phyloP scores from a whole-genome alignment of 352 stramenopile species.

The Phytophthora sansomeana region DNA sequence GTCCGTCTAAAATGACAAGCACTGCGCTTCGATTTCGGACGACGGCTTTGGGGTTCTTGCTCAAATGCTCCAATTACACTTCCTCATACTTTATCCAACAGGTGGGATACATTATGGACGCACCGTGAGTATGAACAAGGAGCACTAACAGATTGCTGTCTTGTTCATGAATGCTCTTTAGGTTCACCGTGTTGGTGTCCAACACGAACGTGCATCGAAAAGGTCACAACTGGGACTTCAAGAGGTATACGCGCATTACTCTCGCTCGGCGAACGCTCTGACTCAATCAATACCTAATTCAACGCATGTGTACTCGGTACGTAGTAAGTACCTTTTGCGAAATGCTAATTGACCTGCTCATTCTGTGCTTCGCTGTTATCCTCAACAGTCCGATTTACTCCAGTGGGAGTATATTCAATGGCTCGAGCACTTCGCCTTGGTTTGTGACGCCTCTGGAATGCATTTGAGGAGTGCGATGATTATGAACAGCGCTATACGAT shows the following conservation, averaged over 20 bases:
- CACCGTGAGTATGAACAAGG: background rate
- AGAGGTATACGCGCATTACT: slow-evolving; percentile 53
- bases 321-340: slow-evolving; percentile 1
- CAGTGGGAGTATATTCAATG: slow-evolving; percentile 67
- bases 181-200: slow-evolving; percentile 70
- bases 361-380: slow-evolving; percentile 4
- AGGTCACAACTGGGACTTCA: slow-evolving; percentile 37
- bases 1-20: slow-evolving; percentile 8
- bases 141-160: slow-evolving; percentile 2
- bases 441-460: slow-evolving; percentile 48
- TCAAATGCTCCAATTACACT: slow-evolving; percentile 74
- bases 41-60: slow-evolving; percentile 64
- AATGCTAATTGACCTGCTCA: slow-evolving; percentile 2
- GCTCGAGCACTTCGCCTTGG: slow-evolving; percentile 66
- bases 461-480: slow-evolving; percentile 47
- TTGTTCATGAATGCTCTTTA: slow-evolving; percentile 17
- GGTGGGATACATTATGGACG: slow-evolving; percentile 18
- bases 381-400: slow-evolving; percentile 45
- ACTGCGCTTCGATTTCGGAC: slow-evolving; percentile 52
- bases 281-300: slow-evolving; percentile 17
- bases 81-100: slow-evolving; percentile 71
- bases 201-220: slow-evolving; percentile 59
- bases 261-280: slow-evolving; percentile 35
- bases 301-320: slow-evolving; percentile 38
- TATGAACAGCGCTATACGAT: slow-evolving; percentile 45